Base-by-base conservation (phyloP, 805 yeast genomes). In the Diddensiella transvaalensis region DNA sequence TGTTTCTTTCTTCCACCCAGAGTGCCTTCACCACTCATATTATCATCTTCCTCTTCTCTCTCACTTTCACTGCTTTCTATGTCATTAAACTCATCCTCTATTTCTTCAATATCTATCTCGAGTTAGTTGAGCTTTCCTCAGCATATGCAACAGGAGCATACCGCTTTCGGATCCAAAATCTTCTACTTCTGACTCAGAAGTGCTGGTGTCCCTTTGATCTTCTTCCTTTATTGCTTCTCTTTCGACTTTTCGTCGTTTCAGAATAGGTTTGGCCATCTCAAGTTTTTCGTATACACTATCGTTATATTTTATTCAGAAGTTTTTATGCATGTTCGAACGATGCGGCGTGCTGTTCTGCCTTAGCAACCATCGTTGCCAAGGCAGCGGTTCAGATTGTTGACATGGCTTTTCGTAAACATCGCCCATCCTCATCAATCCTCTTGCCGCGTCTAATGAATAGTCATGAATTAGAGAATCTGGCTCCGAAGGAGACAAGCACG, bases 241-340 rank as follows among this genome's bases (percentile, higher is more conserved):
- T 18, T 47, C 53, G 18, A 19, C 44, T 30, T 43, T 44, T 18
- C 48, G 33, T 15, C 36, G 32, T 13, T 26, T 26, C 32, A 26
- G 11, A 8, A 8, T 13, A 8, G 32, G 32, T 26, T 26, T 90
- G 42, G 95, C 80, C 43, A 77, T 75, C 66, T 82, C 84, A 33
- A 90, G 79, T 68, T 91, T 91, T 37, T 87, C 96, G 61, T 91
- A 85, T 29, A 87, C 80, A 46, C 77, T 83, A 61, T 91, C 96
- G 62, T n/a, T n/a, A n/a, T n/a, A n/a, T n/a, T n/a, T n/a, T n/a
- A n/a, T n/a, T n/a, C n/a, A n/a, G n/a, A n/a, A n/a, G n/a, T n/a
- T n/a, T n/a, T n/a, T n/a, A n/a, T n/a, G n/a, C n/a, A n/a, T n/a
- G n/a, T n/a, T n/a, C n/a, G n/a, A n/a, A n/a, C n/a, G n/a, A n/a